Percentiles rank a stretch among this genome's conserved stretches.
phyloP scores from a whole-genome alignment of 2,329 filamentous ascomycete genomes.

The Dactylellina haptotyla region DNA sequence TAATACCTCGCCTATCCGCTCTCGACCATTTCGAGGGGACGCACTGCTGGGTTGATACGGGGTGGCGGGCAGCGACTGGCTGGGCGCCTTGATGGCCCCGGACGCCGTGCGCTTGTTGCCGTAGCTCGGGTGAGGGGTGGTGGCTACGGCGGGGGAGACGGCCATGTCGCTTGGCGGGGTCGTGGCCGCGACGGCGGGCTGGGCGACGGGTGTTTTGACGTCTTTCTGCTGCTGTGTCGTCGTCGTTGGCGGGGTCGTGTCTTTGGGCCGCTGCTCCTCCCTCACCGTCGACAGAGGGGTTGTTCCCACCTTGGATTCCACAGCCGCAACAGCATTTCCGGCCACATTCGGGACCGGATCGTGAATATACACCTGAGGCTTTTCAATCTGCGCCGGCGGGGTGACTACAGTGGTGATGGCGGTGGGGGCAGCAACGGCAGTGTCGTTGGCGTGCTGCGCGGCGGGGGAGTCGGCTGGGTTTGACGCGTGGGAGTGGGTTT shows the following conservation, averaged over 20 bases:
- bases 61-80: constrained; percentile 46
- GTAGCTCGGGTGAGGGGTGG: constrained; percentile 32
- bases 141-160: constrained; percentile 30
- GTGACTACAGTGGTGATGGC: neutral
- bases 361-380: neutral
- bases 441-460: neutral
- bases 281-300: neutral
- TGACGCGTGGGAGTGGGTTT: constrained; percentile 22
- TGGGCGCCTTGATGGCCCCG: constrained; percentile 46
- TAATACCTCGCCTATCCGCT: constrained; percentile 53
- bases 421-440: neutral
- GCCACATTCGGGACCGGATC: neutral
- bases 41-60: constrained; percentile 43
- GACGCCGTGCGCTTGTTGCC: constrained; percentile 49
- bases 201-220: constrained; percentile 15
- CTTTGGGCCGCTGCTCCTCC: neutral
- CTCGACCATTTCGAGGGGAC: constrained; percentile 47
- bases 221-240: constrained; percentile 11
- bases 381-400: neutral
- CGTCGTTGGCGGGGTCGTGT: constrained; percentile 11
- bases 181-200: neutral
- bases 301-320: neutral
- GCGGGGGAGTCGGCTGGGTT: constrained; percentile 28
- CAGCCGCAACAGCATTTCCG: neutral
- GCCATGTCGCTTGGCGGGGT: constrained; percentile 28